A percentile compares a stretch with the other conserved stretches of the same genome.
Evolutionary conservation across 1,284 basidiomycete species (phyloP).

Genomic region (Malassezia pachydermatis): DNA sequence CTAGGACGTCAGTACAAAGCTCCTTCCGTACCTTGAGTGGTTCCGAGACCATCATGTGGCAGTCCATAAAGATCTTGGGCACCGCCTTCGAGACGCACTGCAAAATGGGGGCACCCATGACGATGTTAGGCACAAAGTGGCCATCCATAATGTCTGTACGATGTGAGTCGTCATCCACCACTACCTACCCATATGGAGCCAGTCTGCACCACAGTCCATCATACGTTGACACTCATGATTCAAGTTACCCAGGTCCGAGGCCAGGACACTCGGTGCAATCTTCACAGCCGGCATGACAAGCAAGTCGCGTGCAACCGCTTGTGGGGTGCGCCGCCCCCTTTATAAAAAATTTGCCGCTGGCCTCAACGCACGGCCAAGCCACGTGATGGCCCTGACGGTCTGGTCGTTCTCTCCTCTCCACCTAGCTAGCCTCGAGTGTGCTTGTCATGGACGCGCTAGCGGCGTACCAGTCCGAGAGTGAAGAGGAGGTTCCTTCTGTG

Average conservation of each 20-base stretch:
- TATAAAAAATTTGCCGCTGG: too few relatives aligned
- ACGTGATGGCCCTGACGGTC: background rate
- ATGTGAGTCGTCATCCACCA: slow-evolving; percentile 83
- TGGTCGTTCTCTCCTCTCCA: background rate
- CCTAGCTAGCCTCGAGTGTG: too few relatives aligned
- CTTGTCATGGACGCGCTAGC: slow-evolving; percentile 29
- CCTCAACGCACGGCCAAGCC: background rate
- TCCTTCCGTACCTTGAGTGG: slow-evolving; percentile 64
- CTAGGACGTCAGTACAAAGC: slow-evolving; percentile 49
- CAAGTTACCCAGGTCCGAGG: slow-evolving; percentile 46
- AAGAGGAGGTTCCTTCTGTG: slow-evolving; percentile 10
- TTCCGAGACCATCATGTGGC: slow-evolving; percentile 98
- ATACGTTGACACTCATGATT: slow-evolving; percentile 44
- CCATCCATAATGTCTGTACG: slow-evolving; percentile 58
- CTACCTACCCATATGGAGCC: slow-evolving; percentile 49
- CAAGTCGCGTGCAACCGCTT: slow-evolving; percentile 2
- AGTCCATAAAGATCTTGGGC: slow-evolving; percentile 97
- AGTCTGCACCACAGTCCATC: slow-evolving; percentile 45
- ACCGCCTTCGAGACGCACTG: slow-evolving; percentile 76
- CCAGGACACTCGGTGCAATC: slow-evolving; percentile 45
- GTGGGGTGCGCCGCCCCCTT: background rate
- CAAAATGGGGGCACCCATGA: slow-evolving; percentile 74
- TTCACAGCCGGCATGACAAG: slow-evolving; percentile 39
- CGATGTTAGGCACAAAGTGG: slow-evolving; percentile 84
- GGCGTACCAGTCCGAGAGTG: slow-evolving; percentile 29